A percentile compares a stretch with the other conserved stretches of the same genome.
Evolutionary conservation across 2,329 filamentous ascomycete genomes (phyloP).

Genomic region (Fusarium penzigii): DNA sequence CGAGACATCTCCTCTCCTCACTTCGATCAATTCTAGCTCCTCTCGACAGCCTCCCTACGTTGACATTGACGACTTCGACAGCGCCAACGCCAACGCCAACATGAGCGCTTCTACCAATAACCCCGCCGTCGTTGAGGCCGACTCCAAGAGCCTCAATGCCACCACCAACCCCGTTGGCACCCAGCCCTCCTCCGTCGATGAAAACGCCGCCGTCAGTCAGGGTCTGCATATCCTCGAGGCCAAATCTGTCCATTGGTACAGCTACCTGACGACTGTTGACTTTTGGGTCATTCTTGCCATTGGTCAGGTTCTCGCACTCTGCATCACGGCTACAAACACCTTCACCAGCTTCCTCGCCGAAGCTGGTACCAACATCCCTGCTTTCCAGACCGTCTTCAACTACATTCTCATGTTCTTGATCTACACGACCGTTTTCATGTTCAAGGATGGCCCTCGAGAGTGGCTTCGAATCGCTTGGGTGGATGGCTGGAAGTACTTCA

Average conservation of each 20-base stretch:
- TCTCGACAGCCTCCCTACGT: constrained; percentile 5
- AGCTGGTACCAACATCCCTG: constrained; percentile 76
- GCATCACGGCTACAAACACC: constrained; percentile 91
- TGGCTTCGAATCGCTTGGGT: constrained; percentile 64
- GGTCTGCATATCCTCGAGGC: constrained; percentile 58
- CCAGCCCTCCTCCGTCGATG: constrained; percentile 8
- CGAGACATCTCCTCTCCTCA: constrained; percentile 15
- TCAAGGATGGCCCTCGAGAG: constrained; percentile 73
- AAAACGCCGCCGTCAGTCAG: constrained; percentile 44
- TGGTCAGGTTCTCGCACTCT: constrained; percentile 83
- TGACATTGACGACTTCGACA: constrained; percentile 2
- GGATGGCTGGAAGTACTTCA: constrained; percentile 92
- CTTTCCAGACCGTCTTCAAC: constrained; percentile 95
- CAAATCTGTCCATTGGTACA: constrained; percentile 59
- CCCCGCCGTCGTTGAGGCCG: constrained; percentile 14
- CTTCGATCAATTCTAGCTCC: constrained; percentile 3
- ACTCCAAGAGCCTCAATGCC: constrained; percentile 26
- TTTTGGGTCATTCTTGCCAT: constrained; percentile 84
- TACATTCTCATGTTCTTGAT: constrained; percentile 82
- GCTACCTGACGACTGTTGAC: constrained; percentile 79
- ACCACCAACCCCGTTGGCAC: constrained; percentile 12
- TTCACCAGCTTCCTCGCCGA: constrained; percentile 74
- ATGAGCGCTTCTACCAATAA: constrained; percentile 13
- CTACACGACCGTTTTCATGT: constrained; percentile 79
- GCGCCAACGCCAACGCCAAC: constrained; percentile 1